Evolutionary conservation across 2,329 filamentous ascomycete species (phyloP).

Genomic region (Trichoderma sp.): DNA sequence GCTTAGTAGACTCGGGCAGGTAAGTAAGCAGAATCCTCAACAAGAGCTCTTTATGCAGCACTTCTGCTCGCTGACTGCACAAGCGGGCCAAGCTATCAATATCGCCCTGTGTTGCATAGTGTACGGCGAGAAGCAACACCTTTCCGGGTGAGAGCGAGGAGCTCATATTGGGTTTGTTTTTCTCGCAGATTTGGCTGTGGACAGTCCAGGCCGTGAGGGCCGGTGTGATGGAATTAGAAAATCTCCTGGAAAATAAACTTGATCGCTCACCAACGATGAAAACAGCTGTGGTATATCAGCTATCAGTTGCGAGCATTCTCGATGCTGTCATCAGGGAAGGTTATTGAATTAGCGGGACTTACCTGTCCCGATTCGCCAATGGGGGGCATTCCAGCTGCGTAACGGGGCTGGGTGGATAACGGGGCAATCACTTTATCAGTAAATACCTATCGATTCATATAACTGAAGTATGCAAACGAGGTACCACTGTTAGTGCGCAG

Average conservation of each 20-base stretch:
- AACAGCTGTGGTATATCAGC: neutral
- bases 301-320: neutral
- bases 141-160: slow-evolving; percentile 59
- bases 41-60: slow-evolving; percentile 61
- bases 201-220: slow-evolving; percentile 8
- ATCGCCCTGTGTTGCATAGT: slow-evolving; percentile 64
- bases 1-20: slow-evolving; percentile 67
- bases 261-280: neutral
- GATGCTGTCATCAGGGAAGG: slow-evolving; percentile 13
- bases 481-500: neutral
- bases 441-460: neutral
- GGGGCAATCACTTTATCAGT: neutral
- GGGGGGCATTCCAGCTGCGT: neutral
- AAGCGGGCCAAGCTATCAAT: slow-evolving; percentile 60
- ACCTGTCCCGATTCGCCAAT: slow-evolving; percentile 6
- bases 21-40: slow-evolving; percentile 73
- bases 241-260: slow-evolving; percentile 3
- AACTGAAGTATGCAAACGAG: fast-evolving
- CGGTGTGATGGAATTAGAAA: neutral
- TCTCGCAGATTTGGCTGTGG: neutral
- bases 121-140: slow-evolving; percentile 68
- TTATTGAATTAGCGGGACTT: slow-evolving; percentile 13
- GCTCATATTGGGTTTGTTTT: slow-evolving; percentile 24
- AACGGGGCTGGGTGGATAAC: neutral
- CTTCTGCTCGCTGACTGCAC: slow-evolving; percentile 51